Conservation (phyloP, 2,329 filamentous ascomycete species). For the Triangularia verruculosa region DNA sequence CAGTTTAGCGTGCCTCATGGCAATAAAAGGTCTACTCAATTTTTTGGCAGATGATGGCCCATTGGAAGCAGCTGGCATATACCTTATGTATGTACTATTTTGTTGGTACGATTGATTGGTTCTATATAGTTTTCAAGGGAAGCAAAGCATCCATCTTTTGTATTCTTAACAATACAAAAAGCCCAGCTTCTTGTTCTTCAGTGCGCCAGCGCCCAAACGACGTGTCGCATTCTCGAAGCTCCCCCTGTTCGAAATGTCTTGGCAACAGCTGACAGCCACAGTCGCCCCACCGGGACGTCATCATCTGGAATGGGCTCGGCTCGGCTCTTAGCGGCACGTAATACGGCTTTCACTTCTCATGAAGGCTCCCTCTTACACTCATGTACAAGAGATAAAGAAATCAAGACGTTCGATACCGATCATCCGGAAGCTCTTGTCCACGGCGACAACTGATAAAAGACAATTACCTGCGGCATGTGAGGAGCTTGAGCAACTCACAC, state of each 20-base stretch:
- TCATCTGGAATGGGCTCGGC: background rate
- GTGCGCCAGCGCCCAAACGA: background rate
- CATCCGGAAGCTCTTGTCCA: too few relatives aligned
- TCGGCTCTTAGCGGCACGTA: background rate
- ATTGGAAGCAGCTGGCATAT: too few relatives aligned
- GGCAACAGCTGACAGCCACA: background rate
- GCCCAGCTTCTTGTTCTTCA: background rate
- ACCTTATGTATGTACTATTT: too few relatives aligned
- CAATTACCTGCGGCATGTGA: too few relatives aligned
- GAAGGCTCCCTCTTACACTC: background rate
- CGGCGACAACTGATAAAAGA: too few relatives aligned
- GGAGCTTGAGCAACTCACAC: too few relatives aligned
- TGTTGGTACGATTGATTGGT: too few relatives aligned
- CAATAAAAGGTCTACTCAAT: background rate
- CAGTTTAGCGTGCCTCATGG: background rate
- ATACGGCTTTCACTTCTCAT: background rate
- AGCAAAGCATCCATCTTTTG: background rate
- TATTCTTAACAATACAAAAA: background rate
- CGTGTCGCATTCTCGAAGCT: background rate
- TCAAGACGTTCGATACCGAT: too few relatives aligned
- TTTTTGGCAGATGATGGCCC: too few relatives aligned
- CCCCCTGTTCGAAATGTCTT: background rate
- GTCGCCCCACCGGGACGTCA: slow-evolving; percentile 1
- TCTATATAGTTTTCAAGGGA: too few relatives aligned
- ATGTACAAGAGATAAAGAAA: background rate